These are phyloP conservation scores for Xylariaceae sp. DNA, from an alignment of 2,329 filamentous ascomycete genomes.

Conservation along the genomic window DNA sequence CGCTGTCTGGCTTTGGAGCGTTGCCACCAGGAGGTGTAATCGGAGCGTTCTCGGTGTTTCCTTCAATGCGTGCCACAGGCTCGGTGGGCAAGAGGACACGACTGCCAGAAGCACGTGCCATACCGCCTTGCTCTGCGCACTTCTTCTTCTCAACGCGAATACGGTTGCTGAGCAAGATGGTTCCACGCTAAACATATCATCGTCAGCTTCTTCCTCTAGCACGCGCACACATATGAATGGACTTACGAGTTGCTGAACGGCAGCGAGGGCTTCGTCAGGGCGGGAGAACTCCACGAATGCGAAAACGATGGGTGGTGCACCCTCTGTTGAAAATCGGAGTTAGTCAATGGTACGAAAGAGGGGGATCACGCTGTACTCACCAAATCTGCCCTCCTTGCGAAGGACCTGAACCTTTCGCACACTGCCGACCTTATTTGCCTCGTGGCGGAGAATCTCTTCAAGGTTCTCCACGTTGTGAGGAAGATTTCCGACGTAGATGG, in stretches of 20 bases:
- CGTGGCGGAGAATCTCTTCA: conserved; percentile 23
- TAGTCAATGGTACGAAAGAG: conserved; percentile 5
- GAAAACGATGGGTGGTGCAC: conserved; percentile 26
- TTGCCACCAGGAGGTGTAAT: conserved; percentile 13
- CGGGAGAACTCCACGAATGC: conserved; percentile 38
- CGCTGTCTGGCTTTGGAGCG: not conserved
- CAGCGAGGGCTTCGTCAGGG: conserved; percentile 35
- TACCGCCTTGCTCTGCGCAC: conserved; percentile 8
- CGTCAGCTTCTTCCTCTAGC: conserved; percentile 12
- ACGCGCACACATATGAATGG: not conserved
- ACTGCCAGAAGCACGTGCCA: conserved; percentile 9
- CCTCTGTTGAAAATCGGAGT: conserved; percentile 13
- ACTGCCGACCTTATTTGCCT: conserved; percentile 26
- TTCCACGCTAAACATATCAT: conserved; percentile 30
- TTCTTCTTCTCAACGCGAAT: conserved; percentile 39
- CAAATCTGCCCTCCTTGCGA: conserved; percentile 22
- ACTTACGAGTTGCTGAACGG: conserved; percentile 37
- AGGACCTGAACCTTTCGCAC: conserved; percentile 31
- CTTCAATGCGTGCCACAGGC: not conserved
- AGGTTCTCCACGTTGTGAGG: conserved; percentile 24
- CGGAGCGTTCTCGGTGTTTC: not conserved
- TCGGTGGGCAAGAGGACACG: not conserved
- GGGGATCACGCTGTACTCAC: not conserved
- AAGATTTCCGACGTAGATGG: conserved; percentile 33
- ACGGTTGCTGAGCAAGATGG: conserved; percentile 28